These are phyloP conservation scores for Pseudogymnoascus sp. DNA, from an alignment of 2,329 filamentous ascomycete species.

Conservation along the genomic window DNA sequence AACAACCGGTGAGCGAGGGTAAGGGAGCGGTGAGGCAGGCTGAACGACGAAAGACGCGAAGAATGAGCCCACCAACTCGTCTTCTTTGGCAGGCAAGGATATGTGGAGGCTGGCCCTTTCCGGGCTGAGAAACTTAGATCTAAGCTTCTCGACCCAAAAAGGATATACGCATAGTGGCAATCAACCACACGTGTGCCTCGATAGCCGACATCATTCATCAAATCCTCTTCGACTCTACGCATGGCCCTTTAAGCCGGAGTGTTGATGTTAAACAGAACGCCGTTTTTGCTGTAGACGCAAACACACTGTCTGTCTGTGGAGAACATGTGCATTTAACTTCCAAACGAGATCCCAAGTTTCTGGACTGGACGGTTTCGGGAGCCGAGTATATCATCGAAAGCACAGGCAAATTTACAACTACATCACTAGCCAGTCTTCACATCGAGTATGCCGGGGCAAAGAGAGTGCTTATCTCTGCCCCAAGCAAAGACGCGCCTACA, in stretches of 20 bases:
- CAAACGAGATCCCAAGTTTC: conserved; percentile 8
- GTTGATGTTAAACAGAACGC: not conserved
- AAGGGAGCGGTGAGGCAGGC: too few species aligned
- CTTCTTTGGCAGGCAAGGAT: too few species aligned
- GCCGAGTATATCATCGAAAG: conserved; percentile 13
- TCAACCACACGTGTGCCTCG: conserved; percentile 13
- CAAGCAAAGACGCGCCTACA: conserved; percentile 16
- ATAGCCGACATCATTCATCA: conserved; percentile 13
- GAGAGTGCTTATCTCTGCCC: conserved; percentile 12
- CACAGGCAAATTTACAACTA: conserved; percentile 13
- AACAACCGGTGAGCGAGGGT: too few species aligned
- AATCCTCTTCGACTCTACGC: conserved; percentile 13
- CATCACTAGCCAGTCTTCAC: conserved; percentile 1
- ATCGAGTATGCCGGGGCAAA: conserved; percentile 9
- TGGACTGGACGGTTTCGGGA: conserved; percentile 10
- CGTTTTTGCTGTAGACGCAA: conserved; percentile 11
- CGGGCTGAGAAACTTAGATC: too few species aligned
- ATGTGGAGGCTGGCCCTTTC: too few species aligned
- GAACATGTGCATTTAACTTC: conserved; percentile 10
- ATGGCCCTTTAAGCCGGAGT: conserved; percentile 9
- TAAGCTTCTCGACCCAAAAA: too few species aligned
- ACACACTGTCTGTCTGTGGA: conserved; percentile 10
- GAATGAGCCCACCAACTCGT: too few species aligned
- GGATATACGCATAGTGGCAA: conserved; percentile 11
- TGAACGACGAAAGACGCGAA: too few species aligned